Conservation (phyloP, 2,329 filamentous ascomycete species). For the Sphaceloma murrayae region DNA sequence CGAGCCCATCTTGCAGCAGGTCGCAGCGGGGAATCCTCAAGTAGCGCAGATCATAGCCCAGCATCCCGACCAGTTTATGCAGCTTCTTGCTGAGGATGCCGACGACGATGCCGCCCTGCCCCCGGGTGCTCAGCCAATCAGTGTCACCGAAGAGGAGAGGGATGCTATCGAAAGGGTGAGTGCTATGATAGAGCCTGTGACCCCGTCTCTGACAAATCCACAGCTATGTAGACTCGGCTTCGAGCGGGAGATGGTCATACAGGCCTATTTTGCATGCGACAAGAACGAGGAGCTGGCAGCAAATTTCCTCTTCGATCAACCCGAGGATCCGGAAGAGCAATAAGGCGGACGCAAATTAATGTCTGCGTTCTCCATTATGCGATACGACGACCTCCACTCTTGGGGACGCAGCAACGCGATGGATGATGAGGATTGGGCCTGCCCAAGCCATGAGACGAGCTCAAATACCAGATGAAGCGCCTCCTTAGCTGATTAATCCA, state of each 20-base stretch:
- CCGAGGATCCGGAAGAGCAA: conserved; percentile 53
- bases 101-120: conserved; percentile 75
- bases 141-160: conserved; percentile 89
- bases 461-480: conserved; percentile 5
- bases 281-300: conserved; percentile 98
- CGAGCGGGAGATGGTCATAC: conserved; percentile 83
- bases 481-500: not conserved
- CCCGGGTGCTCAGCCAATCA: conserved; percentile 79
- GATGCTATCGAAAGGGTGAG: conserved; percentile 91
- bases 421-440: not conserved
- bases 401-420: not conserved
- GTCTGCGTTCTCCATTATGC: not conserved
- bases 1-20: conserved; percentile 92
- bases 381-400: not conserved
- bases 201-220: conserved; percentile 13
- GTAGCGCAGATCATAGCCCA: conserved; percentile 84
- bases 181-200: too few relatives aligned
- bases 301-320: conserved; percentile 97
- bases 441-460: not conserved
- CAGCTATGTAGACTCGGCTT: conserved; percentile 90
- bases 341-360: conserved; percentile 1
- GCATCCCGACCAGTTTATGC: conserved; percentile 88
- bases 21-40: conserved; percentile 88
- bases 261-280: conserved; percentile 98
- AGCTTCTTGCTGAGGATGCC: conserved; percentile 76